phyloP scores from a whole-genome alignment of 2,329 filamentous ascomycete genomes.

The Hyphodiscus sp. region DNA sequence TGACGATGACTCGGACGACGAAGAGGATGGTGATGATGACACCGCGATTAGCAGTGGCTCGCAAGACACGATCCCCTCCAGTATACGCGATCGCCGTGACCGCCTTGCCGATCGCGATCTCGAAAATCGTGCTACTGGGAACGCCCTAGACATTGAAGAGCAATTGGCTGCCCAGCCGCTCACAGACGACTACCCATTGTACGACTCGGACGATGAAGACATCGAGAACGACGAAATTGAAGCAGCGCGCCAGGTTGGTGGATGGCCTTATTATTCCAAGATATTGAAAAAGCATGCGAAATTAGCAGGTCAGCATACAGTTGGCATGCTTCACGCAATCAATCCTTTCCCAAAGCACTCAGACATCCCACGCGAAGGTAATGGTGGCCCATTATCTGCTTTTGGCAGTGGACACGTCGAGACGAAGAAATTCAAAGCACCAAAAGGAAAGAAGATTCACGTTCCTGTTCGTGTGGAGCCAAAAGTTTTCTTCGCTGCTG shows the following conservation, averaged over 20 bases:
- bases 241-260: conserved; percentile 69
- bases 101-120: conserved; percentile 20
- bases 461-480: conserved; percentile 94
- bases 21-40: conserved; percentile 48
- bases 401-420: conserved; percentile 51
- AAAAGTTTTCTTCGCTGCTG: conserved; percentile 95
- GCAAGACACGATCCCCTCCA: conserved; percentile 18
- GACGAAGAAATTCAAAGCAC: conserved; percentile 60
- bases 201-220: conserved; percentile 84
- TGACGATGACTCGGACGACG: conserved; percentile 64
- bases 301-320: conserved; percentile 13
- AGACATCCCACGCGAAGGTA: conserved; percentile 41
- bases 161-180: conserved; percentile 59
- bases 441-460: conserved; percentile 85
- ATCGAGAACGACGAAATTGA: conserved; percentile 69
- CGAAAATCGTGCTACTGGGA: conserved; percentile 28
- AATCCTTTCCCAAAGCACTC: conserved; percentile 13
- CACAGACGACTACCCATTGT: conserved; percentile 74
- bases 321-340: conserved; percentile 12
- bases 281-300: conserved; percentile 39
- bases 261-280: conserved; percentile 65
- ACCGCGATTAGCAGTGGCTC: conserved; percentile 9
- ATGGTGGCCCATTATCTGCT: conserved; percentile 44
- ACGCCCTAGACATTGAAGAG: conserved; percentile 69
- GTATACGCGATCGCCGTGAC: conserved; percentile 14